A percentile compares a stretch with the other conserved stretches of the same genome.
Evolutionary conservation across 768 basidiomycete species (phyloP).

Genomic region (Tricholoma matsutake): DNA sequence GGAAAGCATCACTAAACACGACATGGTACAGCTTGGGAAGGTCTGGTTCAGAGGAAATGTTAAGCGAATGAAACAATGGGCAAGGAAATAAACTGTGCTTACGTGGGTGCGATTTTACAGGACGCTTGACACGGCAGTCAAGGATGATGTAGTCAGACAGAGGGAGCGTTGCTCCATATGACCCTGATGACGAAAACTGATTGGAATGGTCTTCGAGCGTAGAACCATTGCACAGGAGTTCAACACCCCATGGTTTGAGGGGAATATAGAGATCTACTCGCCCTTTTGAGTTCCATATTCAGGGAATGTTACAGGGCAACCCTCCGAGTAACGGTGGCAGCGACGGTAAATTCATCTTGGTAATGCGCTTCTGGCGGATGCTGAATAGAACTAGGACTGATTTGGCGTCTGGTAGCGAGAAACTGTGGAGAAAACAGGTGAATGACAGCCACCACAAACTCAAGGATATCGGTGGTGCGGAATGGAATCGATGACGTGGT

Average conservation of each 20-base stretch:
- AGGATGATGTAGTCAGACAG: neutral
- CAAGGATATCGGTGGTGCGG: neutral
- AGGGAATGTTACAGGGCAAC: neutral
- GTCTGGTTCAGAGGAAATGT: neutral
- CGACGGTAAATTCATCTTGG: neutral
- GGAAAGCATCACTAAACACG: neutral
- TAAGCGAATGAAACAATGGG: neutral
- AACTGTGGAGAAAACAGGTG: neutral
- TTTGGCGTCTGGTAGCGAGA: neutral
- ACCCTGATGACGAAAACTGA: neutral
- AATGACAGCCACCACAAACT: neutral
- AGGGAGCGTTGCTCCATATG: neutral
- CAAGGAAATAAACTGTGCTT: neutral
- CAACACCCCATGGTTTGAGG: neutral
- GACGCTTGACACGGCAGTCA: neutral
- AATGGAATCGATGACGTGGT: neutral
- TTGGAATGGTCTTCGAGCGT: neutral
- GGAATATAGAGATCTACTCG: neutral
- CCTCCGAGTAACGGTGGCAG: neutral
- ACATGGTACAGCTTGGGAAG: neutral
- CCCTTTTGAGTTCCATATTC: neutral
- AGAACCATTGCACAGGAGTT: neutral
- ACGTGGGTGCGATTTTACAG: neutral
- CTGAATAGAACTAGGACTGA: neutral
- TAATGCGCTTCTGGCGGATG: neutral